Percentiles rank a stretch among this genome's conserved stretches.
Conservation (phyloP, 192 early-diverging fungal genomes). For the Thoreauomyces humboldtii region DNA sequence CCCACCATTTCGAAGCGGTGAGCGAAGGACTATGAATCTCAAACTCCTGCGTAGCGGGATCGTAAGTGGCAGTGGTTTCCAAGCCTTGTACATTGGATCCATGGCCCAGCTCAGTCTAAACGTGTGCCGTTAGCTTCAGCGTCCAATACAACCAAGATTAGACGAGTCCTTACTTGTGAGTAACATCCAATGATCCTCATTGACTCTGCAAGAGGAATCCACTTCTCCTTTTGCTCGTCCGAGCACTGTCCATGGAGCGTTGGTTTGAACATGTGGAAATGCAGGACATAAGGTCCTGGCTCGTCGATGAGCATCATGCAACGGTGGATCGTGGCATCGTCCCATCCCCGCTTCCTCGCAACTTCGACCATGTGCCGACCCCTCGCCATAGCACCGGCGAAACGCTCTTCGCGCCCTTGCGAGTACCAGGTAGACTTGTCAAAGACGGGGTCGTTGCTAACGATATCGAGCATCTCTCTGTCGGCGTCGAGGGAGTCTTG, state of each 20-base stretch:
- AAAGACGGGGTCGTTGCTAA: constrained; percentile 72
- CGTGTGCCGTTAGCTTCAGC: too few relatives aligned
- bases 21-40: constrained; percentile 78
- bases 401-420: constrained; percentile 66
- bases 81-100: constrained; percentile 86
- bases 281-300: constrained; percentile 68
- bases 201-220: constrained; percentile 66
- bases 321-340: constrained; percentile 45
- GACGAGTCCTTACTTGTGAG: too few relatives aligned
- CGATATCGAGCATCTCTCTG: constrained; percentile 55
- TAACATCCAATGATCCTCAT: constrained; percentile 85
- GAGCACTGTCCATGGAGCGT: constrained; percentile 71
- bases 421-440: constrained; percentile 69
- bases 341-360: constrained; percentile 55
- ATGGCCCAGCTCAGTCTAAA: constrained; percentile 78
- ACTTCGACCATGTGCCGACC: constrained; percentile 65
- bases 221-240: constrained; percentile 75
- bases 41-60: constrained; percentile 82
- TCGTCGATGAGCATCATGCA: constrained; percentile 58
- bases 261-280: constrained; percentile 81
- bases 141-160: too few relatives aligned
- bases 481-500: constrained; percentile 57
- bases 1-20: constrained; percentile 86
- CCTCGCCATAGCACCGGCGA: constrained; percentile 59
- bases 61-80: constrained; percentile 83